These are phyloP conservation scores for Crucihimalaya himalaica DNA, from an alignment of 345 rosid genomes.

Conservation along the genomic window DNA sequence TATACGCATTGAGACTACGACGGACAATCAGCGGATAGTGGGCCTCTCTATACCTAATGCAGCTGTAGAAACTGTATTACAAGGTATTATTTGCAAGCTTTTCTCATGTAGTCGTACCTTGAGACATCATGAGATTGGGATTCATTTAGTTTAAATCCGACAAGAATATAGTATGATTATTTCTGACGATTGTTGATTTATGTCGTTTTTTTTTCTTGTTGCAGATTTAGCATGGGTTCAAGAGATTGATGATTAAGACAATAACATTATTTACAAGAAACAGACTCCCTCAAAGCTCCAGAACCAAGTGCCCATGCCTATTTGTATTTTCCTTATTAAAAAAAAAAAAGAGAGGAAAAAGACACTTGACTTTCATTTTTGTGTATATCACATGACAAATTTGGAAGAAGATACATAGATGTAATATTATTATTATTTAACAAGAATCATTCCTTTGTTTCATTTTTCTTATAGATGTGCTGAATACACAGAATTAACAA, in stretches of 20 bases:
- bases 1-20: constrained; percentile 83
- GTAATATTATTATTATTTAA: constrained; percentile 36
- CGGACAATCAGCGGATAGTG: constrained; percentile 75
- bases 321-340: constrained; percentile 25
- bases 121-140: neutral
- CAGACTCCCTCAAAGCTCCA: constrained; percentile 7
- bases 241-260: constrained; percentile 70
- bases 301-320: constrained; percentile 20
- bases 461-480: neutral
- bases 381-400: constrained; percentile 38
- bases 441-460: constrained; percentile 15
- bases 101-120: neutral
- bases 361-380: constrained; percentile 30
- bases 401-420: constrained; percentile 28
- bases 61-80: constrained; percentile 85
- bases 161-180: neutral
- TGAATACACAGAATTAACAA: neutral
- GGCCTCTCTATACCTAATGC: constrained; percentile 92
- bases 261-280: constrained; percentile 17
- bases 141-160: constrained; percentile 11
- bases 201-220: constrained; percentile 2
- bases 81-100: constrained; percentile 60
- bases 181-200: neutral
- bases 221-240: constrained; percentile 98
- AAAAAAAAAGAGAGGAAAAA: neutral